Conservation (phyloP, 768 basidiomycete genomes). For the Leccinum barrowsii region DNA sequence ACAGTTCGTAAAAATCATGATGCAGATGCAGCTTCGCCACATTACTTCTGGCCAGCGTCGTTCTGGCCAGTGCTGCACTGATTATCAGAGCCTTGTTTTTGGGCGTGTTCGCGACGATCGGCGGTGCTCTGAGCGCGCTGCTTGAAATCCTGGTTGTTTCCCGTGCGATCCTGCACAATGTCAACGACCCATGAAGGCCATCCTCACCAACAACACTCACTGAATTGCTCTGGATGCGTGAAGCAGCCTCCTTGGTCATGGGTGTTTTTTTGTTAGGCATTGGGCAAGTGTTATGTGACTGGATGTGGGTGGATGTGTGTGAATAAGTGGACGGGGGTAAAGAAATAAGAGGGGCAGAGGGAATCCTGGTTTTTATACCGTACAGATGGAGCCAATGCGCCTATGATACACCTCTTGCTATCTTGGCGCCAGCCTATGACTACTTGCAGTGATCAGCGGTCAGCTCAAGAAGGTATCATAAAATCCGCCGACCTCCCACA, state of each 20-base stretch:
- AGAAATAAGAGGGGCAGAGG: neutral
- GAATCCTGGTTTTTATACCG: neutral
- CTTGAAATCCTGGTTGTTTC: slow-evolving; percentile 6
- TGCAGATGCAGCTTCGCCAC: neutral
- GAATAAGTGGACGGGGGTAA: neutral
- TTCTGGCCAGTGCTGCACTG: neutral
- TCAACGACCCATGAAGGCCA: neutral
- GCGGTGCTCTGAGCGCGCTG: slow-evolving; percentile 6
- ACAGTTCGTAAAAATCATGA: neutral
- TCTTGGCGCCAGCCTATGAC: neutral
- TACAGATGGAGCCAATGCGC: neutral
- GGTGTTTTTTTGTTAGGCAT: slow-evolving; percentile 1
- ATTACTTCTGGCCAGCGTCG: neutral
- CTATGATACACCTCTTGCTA: neutral
- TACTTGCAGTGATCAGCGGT: neutral
- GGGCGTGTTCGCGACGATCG: slow-evolving; percentile 1
- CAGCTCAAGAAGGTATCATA: neutral
- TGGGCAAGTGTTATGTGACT: neutral
- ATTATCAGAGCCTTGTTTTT: neutral
- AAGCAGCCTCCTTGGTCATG: neutral
- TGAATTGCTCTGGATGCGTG: slow-evolving; percentile 8
- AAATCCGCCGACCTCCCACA: neutral
- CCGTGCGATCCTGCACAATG: neutral
- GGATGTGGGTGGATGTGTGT: neutral
- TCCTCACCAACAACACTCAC: neutral